A percentile compares a stretch with the other conserved stretches of the same genome.
These are phyloP conservation scores for Kwoniella botswanensis DNA, from an alignment of 768 basidiomycete species.

Conservation along the genomic window DNA sequence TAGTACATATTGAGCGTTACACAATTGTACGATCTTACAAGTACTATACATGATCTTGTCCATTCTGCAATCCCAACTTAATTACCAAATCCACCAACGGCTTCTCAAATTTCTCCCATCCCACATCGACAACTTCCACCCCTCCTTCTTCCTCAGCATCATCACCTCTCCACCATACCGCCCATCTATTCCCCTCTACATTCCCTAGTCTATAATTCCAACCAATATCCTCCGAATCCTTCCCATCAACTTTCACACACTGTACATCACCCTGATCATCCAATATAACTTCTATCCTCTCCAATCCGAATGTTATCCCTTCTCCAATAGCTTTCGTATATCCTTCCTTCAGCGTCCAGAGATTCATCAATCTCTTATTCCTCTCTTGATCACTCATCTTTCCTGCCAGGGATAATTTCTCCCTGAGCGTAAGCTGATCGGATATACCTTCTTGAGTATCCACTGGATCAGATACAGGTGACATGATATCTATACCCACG, in stretches of 20 bases:
- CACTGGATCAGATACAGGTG: slow-evolving; percentile 15
- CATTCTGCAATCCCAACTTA: background rate
- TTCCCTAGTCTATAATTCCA: slow-evolving; percentile 25
- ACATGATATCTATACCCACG: slow-evolving; percentile 47
- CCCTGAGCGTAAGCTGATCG: slow-evolving; percentile 31
- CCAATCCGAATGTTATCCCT: slow-evolving; percentile 44
- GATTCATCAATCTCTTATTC: slow-evolving; percentile 22
- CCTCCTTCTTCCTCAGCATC: slow-evolving; percentile 7
- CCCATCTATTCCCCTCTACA: slow-evolving; percentile 27
- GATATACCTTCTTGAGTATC: slow-evolving; percentile 35
- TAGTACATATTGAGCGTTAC: too few species aligned
- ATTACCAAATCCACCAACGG: slow-evolving; percentile 16
- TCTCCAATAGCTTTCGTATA: slow-evolving; percentile 49
- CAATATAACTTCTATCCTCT: slow-evolving; percentile 39
- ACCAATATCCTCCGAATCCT: slow-evolving; percentile 23
- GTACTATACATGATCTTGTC: background rate
- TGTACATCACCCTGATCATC: slow-evolving; percentile 12
- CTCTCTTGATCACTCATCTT: slow-evolving; percentile 22
- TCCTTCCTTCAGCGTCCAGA: slow-evolving; percentile 49
- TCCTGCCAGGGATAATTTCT: slow-evolving; percentile 23
- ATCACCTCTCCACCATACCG: slow-evolving; percentile 34
- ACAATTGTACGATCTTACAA: too few species aligned
- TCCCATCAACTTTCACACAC: slow-evolving; percentile 26
- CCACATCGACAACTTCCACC: slow-evolving; percentile 7
- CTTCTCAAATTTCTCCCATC: slow-evolving; percentile 30